These are phyloP conservation scores for Triticum dicoccoides DNA, from an alignment of 176 grass and related monocot genomes.

Conservation along the genomic window DNA sequence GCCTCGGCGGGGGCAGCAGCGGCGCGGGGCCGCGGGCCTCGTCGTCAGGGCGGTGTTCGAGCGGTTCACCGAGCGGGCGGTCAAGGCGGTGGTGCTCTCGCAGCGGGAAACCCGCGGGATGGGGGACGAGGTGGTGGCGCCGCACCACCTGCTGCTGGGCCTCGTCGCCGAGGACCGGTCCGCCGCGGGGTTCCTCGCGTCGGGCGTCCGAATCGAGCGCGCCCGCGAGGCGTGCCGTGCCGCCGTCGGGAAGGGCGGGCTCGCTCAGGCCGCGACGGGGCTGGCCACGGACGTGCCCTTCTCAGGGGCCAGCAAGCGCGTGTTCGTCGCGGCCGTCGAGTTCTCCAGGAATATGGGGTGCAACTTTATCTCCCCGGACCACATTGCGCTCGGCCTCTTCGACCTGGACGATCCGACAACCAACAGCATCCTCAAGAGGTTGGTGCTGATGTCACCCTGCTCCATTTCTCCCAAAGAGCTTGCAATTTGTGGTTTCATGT, in stretches of 20 bases:
- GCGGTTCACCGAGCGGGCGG: conserved; percentile 88
- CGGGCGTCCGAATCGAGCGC: conserved; percentile 67
- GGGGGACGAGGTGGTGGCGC: conserved; percentile 67
- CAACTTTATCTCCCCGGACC: conserved; percentile 87
- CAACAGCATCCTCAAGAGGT: conserved; percentile 75
- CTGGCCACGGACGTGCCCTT: conserved; percentile 76
- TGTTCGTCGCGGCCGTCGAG: conserved; percentile 70
- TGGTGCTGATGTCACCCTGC: neutral
- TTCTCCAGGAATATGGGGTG: conserved; percentile 75
- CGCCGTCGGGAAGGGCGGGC: conserved; percentile 7
- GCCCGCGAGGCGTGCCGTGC: conserved; percentile 69
- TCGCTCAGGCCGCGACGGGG: conserved; percentile 19
- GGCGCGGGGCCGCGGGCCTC: neutral
- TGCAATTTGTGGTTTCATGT: neutral
- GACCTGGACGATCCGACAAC: conserved; percentile 66
- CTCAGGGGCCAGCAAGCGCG: conserved; percentile 63
- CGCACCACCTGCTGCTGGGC: conserved; percentile 93
- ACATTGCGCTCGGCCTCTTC: conserved; percentile 81
- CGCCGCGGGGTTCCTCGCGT: conserved; percentile 58
- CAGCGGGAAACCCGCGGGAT: conserved; percentile 89
- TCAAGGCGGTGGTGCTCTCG: conserved; percentile 72
- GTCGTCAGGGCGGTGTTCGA: conserved; percentile 75
- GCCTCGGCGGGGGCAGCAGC: neutral
- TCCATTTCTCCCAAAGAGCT: neutral
- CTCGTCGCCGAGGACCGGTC: conserved; percentile 79